Conservation (phyloP, 2,329 filamentous ascomycete genomes). For the Hymenoscyphus repandus region DNA sequence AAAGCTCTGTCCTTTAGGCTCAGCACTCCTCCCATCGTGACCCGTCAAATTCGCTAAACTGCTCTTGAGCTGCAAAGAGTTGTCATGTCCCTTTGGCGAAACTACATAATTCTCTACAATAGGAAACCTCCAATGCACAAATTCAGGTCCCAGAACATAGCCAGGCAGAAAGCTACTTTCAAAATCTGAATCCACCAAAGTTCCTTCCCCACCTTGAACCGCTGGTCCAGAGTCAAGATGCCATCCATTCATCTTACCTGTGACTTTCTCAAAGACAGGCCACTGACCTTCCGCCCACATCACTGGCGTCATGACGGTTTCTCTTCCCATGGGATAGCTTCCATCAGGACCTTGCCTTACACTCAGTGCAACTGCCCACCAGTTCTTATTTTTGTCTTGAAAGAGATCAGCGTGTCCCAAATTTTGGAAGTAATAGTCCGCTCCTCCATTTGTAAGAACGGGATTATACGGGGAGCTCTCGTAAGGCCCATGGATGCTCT, state of each 20-base stretch:
- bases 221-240: conserved; percentile 17
- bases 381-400: conserved; percentile 43
- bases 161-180: conserved; percentile 39
- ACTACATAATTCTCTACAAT: conserved; percentile 38
- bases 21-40: conserved; percentile 43
- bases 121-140: conserved; percentile 50
- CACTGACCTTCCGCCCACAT: conserved; percentile 45
- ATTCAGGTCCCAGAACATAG: conserved; percentile 44
- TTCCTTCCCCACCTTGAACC: conserved; percentile 36
- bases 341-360: conserved; percentile 40
- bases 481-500: conserved; percentile 39
- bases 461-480: conserved; percentile 40
- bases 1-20: conserved; percentile 43
- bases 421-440: conserved; percentile 43
- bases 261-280: conserved; percentile 40
- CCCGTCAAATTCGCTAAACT: conserved; percentile 50
- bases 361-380: conserved; percentile 47
- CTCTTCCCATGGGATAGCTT: conserved; percentile 48
- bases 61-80: conserved; percentile 42
- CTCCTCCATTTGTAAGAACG: conserved; percentile 41
- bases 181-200: conserved; percentile 40
- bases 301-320: conserved; percentile 44
- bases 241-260: conserved; percentile 39
- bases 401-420: conserved; percentile 54
- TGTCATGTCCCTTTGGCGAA: conserved; percentile 38